Percentiles rank a stretch among this genome's conserved stretches.
Conservation (phyloP, 164 flowering plant species). For the Kingdonia uniflora region DNA sequence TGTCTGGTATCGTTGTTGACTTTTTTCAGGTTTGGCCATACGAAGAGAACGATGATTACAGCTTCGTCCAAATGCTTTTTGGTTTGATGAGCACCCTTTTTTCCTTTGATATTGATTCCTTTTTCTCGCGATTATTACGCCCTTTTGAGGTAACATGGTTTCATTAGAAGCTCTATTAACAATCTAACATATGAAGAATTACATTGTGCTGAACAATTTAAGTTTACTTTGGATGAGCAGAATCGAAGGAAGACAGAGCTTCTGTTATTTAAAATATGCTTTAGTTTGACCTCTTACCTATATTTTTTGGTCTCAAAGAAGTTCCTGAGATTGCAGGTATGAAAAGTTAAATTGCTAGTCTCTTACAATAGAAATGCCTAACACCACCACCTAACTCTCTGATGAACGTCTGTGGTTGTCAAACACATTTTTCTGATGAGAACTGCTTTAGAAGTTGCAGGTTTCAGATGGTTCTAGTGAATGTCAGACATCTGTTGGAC, state of each 20-base stretch:
- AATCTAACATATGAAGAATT: not conserved
- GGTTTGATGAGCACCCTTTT: constrained; percentile 63
- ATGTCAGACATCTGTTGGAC: constrained; percentile 23
- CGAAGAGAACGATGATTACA: constrained; percentile 77
- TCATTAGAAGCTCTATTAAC: too few relatives aligned
- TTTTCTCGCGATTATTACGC: constrained; percentile 20
- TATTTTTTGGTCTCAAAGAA: constrained; percentile 79
- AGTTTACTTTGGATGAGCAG: constrained; percentile 22
- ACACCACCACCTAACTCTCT: too few relatives aligned
- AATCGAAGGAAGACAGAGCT: constrained; percentile 40
- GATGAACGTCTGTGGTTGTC: too few relatives aligned
- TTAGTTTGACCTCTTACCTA: constrained; percentile 70
- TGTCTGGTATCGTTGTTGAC: not conserved
- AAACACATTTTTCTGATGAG: too few relatives aligned
- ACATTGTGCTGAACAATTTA: constrained; percentile 1
- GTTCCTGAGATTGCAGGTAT: constrained; percentile 67
- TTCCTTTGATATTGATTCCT: constrained; percentile 30
- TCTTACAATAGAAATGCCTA: too few relatives aligned
- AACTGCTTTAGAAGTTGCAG: constrained; percentile 23
- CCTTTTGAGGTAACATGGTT: constrained; percentile 28
- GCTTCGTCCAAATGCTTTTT: constrained; percentile 90
- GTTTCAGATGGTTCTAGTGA: constrained; percentile 38
- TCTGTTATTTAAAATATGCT: constrained; percentile 46
- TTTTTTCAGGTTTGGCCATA: constrained; percentile 80
- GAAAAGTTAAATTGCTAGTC: not conserved